These are phyloP conservation scores for Centaurea solstitialis DNA, from an alignment of 129 eudicot genomes.

Conservation along the genomic window DNA sequence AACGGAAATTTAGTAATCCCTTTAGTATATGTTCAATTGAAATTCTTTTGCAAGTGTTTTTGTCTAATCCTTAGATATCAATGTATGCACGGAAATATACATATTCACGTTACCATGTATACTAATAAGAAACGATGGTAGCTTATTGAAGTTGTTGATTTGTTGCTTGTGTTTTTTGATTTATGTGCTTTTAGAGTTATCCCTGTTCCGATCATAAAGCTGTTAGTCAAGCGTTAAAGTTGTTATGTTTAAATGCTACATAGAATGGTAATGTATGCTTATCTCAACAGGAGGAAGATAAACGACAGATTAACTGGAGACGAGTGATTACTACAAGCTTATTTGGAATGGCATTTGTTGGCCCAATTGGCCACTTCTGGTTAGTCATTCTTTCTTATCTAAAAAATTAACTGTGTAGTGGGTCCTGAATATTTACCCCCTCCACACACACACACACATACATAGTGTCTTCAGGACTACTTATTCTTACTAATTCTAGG, in stretches of 20 bases:
- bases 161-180: background rate
- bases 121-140: background rate
- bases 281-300: slow-evolving; percentile 54
- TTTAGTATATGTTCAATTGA: background rate
- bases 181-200: background rate
- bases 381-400: slow-evolving; percentile 34
- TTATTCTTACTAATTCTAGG: background rate
- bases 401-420: background rate
- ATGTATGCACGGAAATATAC: background rate
- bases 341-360: slow-evolving; percentile 92
- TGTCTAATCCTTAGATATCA: background rate
- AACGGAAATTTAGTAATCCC: background rate
- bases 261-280: background rate
- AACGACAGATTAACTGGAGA: slow-evolving; percentile 78
- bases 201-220: background rate
- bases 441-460: background rate
- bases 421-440: background rate
- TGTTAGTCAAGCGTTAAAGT: background rate
- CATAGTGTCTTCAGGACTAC: background rate
- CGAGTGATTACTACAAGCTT: slow-evolving; percentile 79
- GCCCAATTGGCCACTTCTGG: slow-evolving; percentile 98
- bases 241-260: background rate
- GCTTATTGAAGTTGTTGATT: background rate
- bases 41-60: background rate
- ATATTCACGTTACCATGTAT: background rate